Evolutionary conservation across 306 rosid genomes (phyloP), one percentile per base, ranked within the genome.

Genomic region (Inga leiocalycina): DNA sequence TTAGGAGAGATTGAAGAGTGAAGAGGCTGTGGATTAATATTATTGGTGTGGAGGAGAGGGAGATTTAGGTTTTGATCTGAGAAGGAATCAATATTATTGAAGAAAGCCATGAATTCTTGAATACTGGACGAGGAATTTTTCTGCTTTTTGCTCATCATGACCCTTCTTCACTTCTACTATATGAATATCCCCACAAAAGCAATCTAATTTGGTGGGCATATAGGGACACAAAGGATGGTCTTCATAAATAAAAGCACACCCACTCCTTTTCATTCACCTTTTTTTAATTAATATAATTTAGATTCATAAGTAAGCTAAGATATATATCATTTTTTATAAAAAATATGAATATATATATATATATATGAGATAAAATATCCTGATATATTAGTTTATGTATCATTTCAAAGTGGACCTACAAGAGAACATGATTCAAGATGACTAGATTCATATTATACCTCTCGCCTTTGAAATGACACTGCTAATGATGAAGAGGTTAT

Each of bases 21-120:
- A 79, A 81, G 62, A 75, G 83, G 62, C 43, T 69, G 77, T 24
- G 74, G 74, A 69, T 69, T 22, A 45, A 64, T 69, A 56, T 52
- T 17, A 46, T 56, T 19, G 68, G 37, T 76, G 8, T 73, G 86
- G 24, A 62, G n/a, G 5, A 76, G 65, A 51, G 83, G 80, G 24
- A 80, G 83, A 46, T 56, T 78, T 41, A 66, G 83, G 15, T 86
- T 59, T 67, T 84, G 80, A 80, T 52, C 5, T 37, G 75, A 62
- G 37, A 67, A 64, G 52, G 7, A 65, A 15, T 37, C 49, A 27
- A 27, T 27, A 12, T 65, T 62, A 17, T 62, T 69, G 78, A 88
- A 70, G 78, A 82, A 79, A 75, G 74, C 73, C 78, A 79, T 77
- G 76, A 81, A 61, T 71, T 79, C 85, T 74, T 84, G 77, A 49